phyloP scores from a whole-genome alignment of 2,329 filamentous ascomycete genomes.

The Cercospora berteroae region DNA sequence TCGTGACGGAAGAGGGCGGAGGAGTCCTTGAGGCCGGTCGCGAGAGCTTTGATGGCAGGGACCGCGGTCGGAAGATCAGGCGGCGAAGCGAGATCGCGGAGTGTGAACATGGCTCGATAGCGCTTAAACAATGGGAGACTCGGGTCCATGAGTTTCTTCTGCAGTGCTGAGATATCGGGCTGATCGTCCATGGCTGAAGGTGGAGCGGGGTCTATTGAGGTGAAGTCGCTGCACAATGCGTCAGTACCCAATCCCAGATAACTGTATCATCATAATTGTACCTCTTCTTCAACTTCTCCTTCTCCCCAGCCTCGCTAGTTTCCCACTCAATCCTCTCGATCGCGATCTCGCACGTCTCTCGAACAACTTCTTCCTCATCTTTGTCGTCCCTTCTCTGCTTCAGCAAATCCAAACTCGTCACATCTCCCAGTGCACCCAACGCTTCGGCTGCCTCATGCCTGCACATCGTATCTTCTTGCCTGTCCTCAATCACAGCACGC shows the following conservation, averaged over 20 bases:
- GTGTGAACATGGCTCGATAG: slow-evolving; percentile 96
- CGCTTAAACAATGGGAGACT: slow-evolving; percentile 79
- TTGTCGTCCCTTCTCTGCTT: slow-evolving; percentile 69
- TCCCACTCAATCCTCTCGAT: slow-evolving; percentile 94
- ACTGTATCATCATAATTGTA: slow-evolving; percentile 40
- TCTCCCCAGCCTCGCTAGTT: slow-evolving; percentile 67
- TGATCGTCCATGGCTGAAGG: slow-evolving; percentile 62
- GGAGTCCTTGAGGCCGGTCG: slow-evolving; percentile 77
- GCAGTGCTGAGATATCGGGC: slow-evolving; percentile 70
- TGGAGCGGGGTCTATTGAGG: slow-evolving; percentile 91
- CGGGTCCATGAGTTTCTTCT: slow-evolving; percentile 74
- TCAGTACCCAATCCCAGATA: neutral
- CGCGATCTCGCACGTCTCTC: slow-evolving; percentile 95
- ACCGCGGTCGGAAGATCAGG: slow-evolving; percentile 86
- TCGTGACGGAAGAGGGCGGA: slow-evolving; percentile 96
- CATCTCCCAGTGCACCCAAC: slow-evolving; percentile 78
- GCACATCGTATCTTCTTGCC: slow-evolving; percentile 88
- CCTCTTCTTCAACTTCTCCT: slow-evolving; percentile 80
- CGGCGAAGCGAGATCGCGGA: slow-evolving; percentile 90
- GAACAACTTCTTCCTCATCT: slow-evolving; percentile 76
- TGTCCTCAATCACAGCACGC: slow-evolving; percentile 69
- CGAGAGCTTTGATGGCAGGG: slow-evolving; percentile 81
- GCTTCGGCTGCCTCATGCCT: slow-evolving; percentile 96
- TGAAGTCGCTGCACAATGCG: slow-evolving; percentile 69
- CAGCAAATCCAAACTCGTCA: slow-evolving; percentile 70